Conservation (phyloP, 441 rosid genomes). For the Viola pubescens region DNA sequence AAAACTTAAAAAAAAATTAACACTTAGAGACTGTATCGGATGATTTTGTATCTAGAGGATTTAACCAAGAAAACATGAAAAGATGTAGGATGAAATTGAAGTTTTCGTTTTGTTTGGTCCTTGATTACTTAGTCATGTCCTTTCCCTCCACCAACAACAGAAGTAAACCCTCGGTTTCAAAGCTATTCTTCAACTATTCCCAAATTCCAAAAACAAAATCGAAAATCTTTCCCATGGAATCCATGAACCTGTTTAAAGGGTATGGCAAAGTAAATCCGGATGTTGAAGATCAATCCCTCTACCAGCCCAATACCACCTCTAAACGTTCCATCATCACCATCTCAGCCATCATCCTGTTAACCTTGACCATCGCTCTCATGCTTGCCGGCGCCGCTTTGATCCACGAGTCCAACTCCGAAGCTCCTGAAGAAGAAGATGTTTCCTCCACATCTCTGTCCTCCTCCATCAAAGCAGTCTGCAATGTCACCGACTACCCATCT, state of each 20-base stretch:
- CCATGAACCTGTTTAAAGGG: conserved; percentile 48
- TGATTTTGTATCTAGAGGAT: too few species aligned
- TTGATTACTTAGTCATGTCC: too few species aligned
- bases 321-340: conserved; percentile 25
- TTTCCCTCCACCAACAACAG: too few species aligned
- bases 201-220: neutral
- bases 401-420: conserved; percentile 24
- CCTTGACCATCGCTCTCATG: conserved; percentile 27
- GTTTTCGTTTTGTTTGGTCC: too few species aligned
- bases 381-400: conserved; percentile 20
- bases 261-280: conserved; percentile 48
- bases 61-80: too few species aligned
- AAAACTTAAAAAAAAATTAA: too few species aligned
- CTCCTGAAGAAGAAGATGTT: conserved; percentile 9
- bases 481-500: conserved; percentile 48
- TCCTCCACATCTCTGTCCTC: conserved; percentile 22
- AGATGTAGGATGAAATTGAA: too few species aligned
- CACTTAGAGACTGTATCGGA: too few species aligned
- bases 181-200: neutral
- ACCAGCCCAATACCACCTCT: conserved; percentile 16
- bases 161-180: too few species aligned
- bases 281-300: conserved; percentile 27
- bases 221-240: conserved; percentile 33
- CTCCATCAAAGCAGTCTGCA: conserved; percentile 48
- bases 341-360: conserved; percentile 23